Base-by-base conservation (phyloP, 169 alveolate species). In the Eimeria maxima region DNA sequence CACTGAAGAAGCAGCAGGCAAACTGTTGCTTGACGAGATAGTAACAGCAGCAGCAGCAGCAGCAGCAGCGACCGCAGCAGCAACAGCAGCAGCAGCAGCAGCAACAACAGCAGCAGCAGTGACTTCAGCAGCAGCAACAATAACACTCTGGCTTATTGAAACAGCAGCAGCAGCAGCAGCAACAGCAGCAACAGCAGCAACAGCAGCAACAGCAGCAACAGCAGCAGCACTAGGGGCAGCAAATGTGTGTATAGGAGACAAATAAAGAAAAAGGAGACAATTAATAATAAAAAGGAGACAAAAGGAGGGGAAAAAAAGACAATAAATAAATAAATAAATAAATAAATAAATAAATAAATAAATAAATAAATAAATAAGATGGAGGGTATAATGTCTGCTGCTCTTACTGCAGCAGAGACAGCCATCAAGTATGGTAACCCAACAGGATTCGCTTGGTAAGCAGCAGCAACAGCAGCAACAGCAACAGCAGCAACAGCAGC, bases 41-140 rank as follows among this genome's bases (percentile, higher is more conserved):
- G 29, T 16, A 76, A 27, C 89, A 78, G 65, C 89, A 45, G 65
- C 89, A 73, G 50, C 83, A 73, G 83, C 55, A 13, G n/a, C 88
- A 16, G 42, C 33, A 33, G 27, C 83, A 33, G 80, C 80, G 11
- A 13, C 80, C 8, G 45, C 44, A 7, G 47, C 80, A 13, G 24
- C 80, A 29, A 20, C 42, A 22, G 47, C 80, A 27, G 42, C 80
- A 29, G 80, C 45, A 13, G 83, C n/a, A 73, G 83, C 83, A 29
- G 55, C 8, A 38, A 24, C 24, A 33, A 53, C 50, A 18, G 22
- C 83, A 38, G 53, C 53, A 4, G 83, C 83, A 73, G 55, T 53
- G 20, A 27, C 83, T 33, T 22, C 83, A 71, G 53, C 83, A 33
- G 83, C 83, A 33, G 83, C 83, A 33, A 24, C 83, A 71, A 53